phyloP scores from a whole-genome alignment of 768 basidiomycete genomes.

The Hypsizygus marmoreus region DNA sequence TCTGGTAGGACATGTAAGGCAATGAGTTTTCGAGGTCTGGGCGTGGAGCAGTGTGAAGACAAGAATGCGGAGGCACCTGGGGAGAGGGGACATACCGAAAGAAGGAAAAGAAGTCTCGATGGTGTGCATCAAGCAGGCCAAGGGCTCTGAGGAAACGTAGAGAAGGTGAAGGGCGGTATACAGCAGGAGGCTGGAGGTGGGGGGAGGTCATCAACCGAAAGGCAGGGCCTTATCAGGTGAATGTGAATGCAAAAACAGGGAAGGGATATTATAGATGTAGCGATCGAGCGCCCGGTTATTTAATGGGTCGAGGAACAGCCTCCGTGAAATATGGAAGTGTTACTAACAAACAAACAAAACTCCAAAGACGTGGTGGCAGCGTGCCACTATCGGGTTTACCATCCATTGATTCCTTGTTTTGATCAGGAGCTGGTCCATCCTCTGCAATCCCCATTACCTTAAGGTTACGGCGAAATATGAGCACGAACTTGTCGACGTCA shows the following conservation, averaged over 20 bases:
- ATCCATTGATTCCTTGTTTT: slow-evolving; percentile 9
- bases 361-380: slow-evolving; percentile 25
- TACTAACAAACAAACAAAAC: slow-evolving; percentile 23
- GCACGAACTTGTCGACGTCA: too few relatives aligned
- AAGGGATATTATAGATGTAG: slow-evolving; percentile 25
- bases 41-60: background rate
- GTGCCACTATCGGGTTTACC: slow-evolving; percentile 22
- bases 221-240: slow-evolving; percentile 32
- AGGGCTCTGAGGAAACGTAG: background rate
- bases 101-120: slow-evolving; percentile 5
- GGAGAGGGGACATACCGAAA: slow-evolving; percentile 3
- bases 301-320: slow-evolving; percentile 32
- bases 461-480: too few relatives aligned
- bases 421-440: too few relatives aligned
- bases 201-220: slow-evolving; percentile 8
- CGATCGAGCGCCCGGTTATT: slow-evolving; percentile 35
- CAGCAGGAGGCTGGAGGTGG: slow-evolving; percentile 2
- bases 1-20: slow-evolving; percentile 9
- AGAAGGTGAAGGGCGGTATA: background rate
- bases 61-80: background rate
- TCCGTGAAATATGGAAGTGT: slow-evolving; percentile 30
- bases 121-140: slow-evolving; percentile 13
- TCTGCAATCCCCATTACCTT: too few relatives aligned
- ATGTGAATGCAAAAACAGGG: slow-evolving; percentile 28
- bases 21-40: slow-evolving; percentile 13